Percentiles rank a stretch among this genome's conserved stretches.
Evolutionary conservation across 805 yeast species (phyloP).

Genomic region (Hanseniaspora vineae): DNA sequence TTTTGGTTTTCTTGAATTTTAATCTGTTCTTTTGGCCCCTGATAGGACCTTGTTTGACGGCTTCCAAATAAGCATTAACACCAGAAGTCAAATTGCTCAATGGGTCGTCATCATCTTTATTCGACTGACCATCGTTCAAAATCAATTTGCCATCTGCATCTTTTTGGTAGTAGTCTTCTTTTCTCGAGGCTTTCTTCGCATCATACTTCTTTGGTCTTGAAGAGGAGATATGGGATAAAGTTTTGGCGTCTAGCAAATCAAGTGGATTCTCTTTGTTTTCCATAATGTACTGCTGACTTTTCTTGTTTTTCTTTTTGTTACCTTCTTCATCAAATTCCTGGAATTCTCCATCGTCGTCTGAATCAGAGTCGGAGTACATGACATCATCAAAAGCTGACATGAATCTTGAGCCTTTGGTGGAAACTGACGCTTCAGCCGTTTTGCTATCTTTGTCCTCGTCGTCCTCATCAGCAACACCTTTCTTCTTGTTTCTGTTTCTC

Average conservation of each 20-base stretch:
- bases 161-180: constrained; percentile 20
- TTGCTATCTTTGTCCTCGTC: constrained; percentile 16
- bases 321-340: constrained; percentile 32
- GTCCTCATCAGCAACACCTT: constrained; percentile 35
- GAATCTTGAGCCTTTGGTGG: constrained; percentile 35
- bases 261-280: constrained; percentile 70
- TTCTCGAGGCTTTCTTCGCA: constrained; percentile 26
- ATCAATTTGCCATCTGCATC: constrained; percentile 25
- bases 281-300: constrained; percentile 52
- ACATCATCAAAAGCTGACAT: constrained; percentile 91
- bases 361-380: constrained; percentile 55
- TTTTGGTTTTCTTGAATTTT: constrained; percentile 61
- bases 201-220: constrained; percentile 58
- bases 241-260: constrained; percentile 74
- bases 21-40: constrained; percentile 87
- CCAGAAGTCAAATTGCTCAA: constrained; percentile 42
- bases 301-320: constrained; percentile 11
- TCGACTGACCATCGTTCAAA: constrained; percentile 22
- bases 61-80: constrained; percentile 85
- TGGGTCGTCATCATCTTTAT: constrained; percentile 29
- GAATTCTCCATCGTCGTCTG: constrained; percentile 30
- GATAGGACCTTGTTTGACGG: constrained; percentile 84
- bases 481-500: constrained; percentile 73
- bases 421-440: constrained; percentile 11
- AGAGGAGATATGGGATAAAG: constrained; percentile 80